phyloP scores from a whole-genome alignment of 2,329 filamentous ascomycete genomes.

The Colletotrichum cereale region DNA sequence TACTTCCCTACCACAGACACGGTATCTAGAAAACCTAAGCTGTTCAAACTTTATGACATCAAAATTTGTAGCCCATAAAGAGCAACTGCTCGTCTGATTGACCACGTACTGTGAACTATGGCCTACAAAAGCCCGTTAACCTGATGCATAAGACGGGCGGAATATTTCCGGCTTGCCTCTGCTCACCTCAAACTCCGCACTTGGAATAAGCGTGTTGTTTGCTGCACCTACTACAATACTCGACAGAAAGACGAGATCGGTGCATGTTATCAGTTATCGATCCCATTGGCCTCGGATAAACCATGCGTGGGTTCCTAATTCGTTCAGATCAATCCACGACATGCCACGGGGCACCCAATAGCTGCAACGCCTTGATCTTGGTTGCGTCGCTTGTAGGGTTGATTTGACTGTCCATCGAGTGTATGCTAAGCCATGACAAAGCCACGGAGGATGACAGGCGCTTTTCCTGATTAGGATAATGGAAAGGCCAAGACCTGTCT shows the following conservation, averaged over 20 bases:
- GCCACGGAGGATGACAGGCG: slow-evolving; percentile 8
- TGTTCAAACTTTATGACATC: too few relatives aligned
- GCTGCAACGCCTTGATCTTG: background rate
- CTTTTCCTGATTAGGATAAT: slow-evolving; percentile 35
- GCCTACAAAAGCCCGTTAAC: too few relatives aligned
- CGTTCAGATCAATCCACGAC: too few relatives aligned
- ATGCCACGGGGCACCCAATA: too few relatives aligned
- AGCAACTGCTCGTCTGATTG: background rate
- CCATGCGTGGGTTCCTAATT: background rate
- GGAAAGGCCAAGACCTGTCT: slow-evolving; percentile 39
- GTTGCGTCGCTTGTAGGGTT: background rate
- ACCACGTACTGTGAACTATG: too few relatives aligned
- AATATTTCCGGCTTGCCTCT: background rate
- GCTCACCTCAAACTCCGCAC: background rate
- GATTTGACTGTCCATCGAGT: background rate
- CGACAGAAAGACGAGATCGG: background rate
- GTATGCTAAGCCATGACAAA: background rate
- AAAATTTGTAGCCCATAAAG: background rate
- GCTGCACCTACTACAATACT: background rate
- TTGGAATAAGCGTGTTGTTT: background rate
- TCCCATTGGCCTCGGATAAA: background rate
- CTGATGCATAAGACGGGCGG: too few relatives aligned
- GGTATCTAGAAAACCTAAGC: too few relatives aligned
- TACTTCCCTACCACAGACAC: too few relatives aligned
- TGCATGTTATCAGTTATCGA: too few relatives aligned